Percentiles rank a stretch among this genome's conserved stretches.
Conservation (phyloP, 768 basidiomycete species). For the Termitomyces sp. region DNA sequence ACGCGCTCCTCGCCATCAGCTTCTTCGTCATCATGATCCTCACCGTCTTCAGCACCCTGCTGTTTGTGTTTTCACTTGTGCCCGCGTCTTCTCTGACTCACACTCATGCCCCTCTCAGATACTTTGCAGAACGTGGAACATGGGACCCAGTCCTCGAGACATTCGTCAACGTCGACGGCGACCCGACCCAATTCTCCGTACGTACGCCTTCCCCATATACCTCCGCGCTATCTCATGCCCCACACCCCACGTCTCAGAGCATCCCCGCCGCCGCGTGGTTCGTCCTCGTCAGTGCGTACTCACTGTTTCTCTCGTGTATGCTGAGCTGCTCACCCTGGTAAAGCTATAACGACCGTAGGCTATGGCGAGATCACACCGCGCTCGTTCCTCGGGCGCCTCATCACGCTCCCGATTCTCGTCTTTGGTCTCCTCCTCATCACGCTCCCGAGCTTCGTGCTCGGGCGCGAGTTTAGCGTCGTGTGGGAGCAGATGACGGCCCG, state of each 20-base stretch:
- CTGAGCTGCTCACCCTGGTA: too few species aligned
- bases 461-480: slow-evolving; percentile 85
- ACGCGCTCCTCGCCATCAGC: slow-evolving; percentile 80
- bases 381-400: slow-evolving; percentile 79
- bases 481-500: slow-evolving; percentile 77
- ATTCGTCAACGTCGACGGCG: slow-evolving; percentile 84
- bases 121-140: slow-evolving; percentile 86
- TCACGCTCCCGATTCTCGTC: slow-evolving; percentile 82
- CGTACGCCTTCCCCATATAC: slow-evolving; percentile 14
- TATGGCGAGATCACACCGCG: slow-evolving; percentile 92
- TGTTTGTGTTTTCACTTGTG: slow-evolving; percentile 42
- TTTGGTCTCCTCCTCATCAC: slow-evolving; percentile 89
- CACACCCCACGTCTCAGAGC: slow-evolving; percentile 17
- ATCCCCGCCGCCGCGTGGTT: slow-evolving; percentile 61
- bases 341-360: slow-evolving; percentile 37
- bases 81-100: neutral
- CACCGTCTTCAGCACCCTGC: slow-evolving; percentile 81
- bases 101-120: slow-evolving; percentile 36
- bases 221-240: neutral
- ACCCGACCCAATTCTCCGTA: slow-evolving; percentile 75
- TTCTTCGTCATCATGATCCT: slow-evolving; percentile 90
- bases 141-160: slow-evolving; percentile 81
- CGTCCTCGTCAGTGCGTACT: slow-evolving; percentile 69
- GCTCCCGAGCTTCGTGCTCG: slow-evolving; percentile 87
- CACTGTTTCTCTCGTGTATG: too few species aligned